phyloP scores from a whole-genome alignment of 306 rosid genomes.

The Morella rubra region DNA sequence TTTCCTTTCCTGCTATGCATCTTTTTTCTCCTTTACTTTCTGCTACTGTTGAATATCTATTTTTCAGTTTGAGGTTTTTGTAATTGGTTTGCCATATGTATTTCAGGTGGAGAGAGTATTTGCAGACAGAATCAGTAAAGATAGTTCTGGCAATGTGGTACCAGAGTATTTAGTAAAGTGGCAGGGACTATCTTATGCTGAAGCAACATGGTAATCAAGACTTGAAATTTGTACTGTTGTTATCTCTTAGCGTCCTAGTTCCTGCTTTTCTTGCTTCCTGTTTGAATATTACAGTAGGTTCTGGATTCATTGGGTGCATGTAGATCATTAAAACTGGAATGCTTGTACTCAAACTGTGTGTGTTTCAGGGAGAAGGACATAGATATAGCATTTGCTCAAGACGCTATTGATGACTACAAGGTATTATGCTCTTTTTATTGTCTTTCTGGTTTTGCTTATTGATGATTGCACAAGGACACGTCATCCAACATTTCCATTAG shows the following conservation, averaged over 20 bases:
- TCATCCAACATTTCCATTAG: not conserved
- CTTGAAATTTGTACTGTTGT: conserved; percentile 20
- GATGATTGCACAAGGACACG: not conserved
- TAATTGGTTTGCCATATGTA: conserved; percentile 26
- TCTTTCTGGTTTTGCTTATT: conserved; percentile 1
- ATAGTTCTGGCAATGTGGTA: conserved; percentile 65
- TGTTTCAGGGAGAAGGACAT: conserved; percentile 91
- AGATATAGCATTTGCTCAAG: conserved; percentile 92
- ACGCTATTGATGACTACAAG: conserved; percentile 92
- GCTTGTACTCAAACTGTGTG: conserved; percentile 28
- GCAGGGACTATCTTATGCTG: conserved; percentile 99
- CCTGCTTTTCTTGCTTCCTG: not conserved
- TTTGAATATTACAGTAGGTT: not conserved
- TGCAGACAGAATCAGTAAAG: conserved; percentile 82
- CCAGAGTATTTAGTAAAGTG: conserved; percentile 97
- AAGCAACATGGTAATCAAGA: conserved; percentile 81
- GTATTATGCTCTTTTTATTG: conserved; percentile 37
- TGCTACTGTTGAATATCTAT: not conserved
- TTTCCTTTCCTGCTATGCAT: conserved; percentile 35
- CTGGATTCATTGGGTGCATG: not conserved
- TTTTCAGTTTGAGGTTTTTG: not conserved
- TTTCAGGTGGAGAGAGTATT: conserved; percentile 90
- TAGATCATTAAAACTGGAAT: conserved; percentile 26
- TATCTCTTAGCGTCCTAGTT: not conserved
- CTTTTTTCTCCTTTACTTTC: conserved; percentile 10